Conservation (phyloP, 805 yeast genomes). For the Saccharomycodes ludwigii region DNA sequence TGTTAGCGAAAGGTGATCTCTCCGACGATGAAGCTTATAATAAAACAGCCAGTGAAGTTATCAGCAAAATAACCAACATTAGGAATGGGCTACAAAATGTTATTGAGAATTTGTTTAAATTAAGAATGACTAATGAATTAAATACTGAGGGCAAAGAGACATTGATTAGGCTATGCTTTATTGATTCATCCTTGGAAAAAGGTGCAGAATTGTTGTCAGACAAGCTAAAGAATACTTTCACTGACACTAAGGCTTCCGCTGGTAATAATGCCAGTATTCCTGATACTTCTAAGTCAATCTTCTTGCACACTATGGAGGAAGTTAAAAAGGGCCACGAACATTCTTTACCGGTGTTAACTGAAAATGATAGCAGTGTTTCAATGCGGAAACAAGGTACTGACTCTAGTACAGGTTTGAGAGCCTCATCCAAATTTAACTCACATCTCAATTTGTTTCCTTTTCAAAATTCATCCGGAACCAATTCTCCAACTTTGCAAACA, state of each 20-base stretch:
- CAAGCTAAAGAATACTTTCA: slow-evolving; percentile 13
- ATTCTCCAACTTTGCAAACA: slow-evolving; percentile 4
- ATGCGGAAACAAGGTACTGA: no score
- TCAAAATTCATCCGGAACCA: no score
- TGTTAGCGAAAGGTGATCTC: slow-evolving; percentile 31
- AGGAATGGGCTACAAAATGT: slow-evolving; percentile 33
- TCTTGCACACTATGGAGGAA: no score
- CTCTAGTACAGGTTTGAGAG: no score
- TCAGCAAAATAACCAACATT: slow-evolving; percentile 26
- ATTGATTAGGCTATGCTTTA: slow-evolving; percentile 53
- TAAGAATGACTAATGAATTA: slow-evolving; percentile 43
- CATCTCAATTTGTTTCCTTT: no score
- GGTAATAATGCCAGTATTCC: no score
- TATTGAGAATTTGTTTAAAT: slow-evolving; percentile 43
- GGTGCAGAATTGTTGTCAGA: slow-evolving; percentile 24
- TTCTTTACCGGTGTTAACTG: no score
- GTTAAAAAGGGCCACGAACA: no score
- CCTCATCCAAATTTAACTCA: no score
- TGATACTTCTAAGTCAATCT: no score
- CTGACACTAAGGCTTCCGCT: no score
- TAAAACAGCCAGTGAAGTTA: slow-evolving; percentile 20
- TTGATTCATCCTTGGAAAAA: slow-evolving; percentile 61
- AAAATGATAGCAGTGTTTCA: no score
- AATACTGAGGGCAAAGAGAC: slow-evolving; percentile 70
- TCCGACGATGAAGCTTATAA: slow-evolving; percentile 17